A percentile compares a stretch with the other conserved stretches of the same genome.
Conservation (phyloP, 176 grass and related monocot genomes). For the Oryza meridionalis region DNA sequence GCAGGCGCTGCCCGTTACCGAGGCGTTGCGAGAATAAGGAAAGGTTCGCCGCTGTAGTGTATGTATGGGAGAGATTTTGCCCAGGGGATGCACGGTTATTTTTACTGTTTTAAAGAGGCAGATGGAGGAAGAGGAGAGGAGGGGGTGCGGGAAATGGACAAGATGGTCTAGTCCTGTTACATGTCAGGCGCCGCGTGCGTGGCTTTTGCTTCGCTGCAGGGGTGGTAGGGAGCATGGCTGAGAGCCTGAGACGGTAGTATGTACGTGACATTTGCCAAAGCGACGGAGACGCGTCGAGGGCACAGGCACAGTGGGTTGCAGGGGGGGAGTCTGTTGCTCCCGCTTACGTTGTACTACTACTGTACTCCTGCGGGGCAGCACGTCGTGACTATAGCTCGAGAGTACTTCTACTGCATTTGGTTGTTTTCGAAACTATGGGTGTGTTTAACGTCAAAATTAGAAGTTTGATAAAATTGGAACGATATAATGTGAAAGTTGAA, state of each 20-base stretch:
- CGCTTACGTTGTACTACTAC: not conserved
- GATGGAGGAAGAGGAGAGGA: too few species aligned
- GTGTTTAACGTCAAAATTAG: too few species aligned
- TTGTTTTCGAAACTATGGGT: too few species aligned
- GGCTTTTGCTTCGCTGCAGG: conserved; percentile 25
- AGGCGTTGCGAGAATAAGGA: conserved; percentile 58
- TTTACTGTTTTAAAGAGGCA: not conserved
- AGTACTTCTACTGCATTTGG: too few species aligned
- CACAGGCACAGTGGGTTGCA: conserved; percentile 16
- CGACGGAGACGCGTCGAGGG: conserved; percentile 44
- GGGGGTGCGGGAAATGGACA: not conserved
- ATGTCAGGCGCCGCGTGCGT: not conserved
- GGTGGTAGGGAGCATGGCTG: conserved; percentile 29
- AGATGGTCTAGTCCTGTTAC: conserved; percentile 42
- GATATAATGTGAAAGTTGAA: too few species aligned
- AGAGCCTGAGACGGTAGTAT: not conserved
- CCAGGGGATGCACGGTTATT: not conserved
- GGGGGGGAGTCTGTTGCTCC: not conserved
- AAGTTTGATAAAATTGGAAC: too few species aligned
- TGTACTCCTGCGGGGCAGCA: not conserved
- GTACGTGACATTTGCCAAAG: conserved; percentile 23
- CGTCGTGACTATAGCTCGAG: too few species aligned
- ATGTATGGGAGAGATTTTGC: not conserved
- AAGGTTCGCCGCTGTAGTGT: conserved; percentile 32
- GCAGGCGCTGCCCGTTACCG: conserved; percentile 5